Percentiles rank a stretch among this genome's conserved stretches.
phyloP scores from a whole-genome alignment of 345 rosid species.

The Theobroma cacao region DNA sequence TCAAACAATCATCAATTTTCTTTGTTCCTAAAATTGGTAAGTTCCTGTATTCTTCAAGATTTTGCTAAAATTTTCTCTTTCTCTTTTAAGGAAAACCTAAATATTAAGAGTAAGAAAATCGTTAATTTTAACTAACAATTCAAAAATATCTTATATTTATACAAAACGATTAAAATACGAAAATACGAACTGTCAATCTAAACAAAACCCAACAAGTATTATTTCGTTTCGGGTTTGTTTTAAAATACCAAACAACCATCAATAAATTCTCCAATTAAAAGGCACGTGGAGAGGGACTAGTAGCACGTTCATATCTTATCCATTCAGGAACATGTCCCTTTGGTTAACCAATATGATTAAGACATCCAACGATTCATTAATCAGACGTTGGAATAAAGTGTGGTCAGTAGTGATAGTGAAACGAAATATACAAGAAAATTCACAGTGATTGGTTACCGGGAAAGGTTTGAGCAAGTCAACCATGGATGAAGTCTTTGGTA shows the following conservation, averaged over 20 bases:
- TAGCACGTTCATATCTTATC: neutral
- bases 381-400: no score
- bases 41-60: no score
- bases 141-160: no score
- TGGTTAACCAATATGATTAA: neutral
- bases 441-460: neutral
- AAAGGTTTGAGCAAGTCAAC: neutral
- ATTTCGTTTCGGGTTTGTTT: no score
- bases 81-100: neutral
- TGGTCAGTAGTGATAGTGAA: neutral
- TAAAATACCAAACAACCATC: neutral
- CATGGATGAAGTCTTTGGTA: neutral
- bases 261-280: neutral
- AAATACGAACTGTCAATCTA: no score
- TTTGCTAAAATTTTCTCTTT: neutral
- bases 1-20: neutral
- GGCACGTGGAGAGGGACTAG: neutral
- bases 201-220: neutral
- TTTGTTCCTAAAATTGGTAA: neutral
- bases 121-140: no score
- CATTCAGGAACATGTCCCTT: neutral
- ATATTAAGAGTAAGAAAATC: no score
- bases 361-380: neutral
- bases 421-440: neutral
- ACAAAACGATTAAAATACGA: no score